Conservation (phyloP, 306 rosid species). For the Medicago ruthenica region DNA sequence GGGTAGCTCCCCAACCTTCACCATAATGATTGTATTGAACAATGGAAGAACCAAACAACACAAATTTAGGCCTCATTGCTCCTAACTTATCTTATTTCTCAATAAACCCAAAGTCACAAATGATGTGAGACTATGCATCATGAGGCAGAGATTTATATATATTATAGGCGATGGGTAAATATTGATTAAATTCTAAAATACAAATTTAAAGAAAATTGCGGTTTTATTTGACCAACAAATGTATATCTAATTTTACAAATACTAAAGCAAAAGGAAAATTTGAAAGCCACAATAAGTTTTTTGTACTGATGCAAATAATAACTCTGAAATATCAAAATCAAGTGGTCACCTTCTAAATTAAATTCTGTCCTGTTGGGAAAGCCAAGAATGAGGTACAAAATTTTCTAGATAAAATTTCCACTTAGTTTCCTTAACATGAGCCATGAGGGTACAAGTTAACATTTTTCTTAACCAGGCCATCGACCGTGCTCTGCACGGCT, state of each 20-base stretch:
- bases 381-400: too few species aligned
- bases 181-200: neutral
- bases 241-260: neutral
- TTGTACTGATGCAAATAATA: too few species aligned
- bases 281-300: neutral
- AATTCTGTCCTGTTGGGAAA: too few species aligned
- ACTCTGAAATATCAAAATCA: neutral
- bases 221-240: neutral
- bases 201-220: neutral
- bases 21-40: slow-evolving; percentile 50
- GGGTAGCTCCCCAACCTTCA: slow-evolving; percentile 78
- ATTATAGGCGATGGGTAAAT: too few species aligned
- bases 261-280: neutral
- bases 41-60: slow-evolving; percentile 86
- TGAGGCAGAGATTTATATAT: slow-evolving; percentile 6
- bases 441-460: too few species aligned
- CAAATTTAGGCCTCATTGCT: slow-evolving; percentile 66
- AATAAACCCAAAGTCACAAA: neutral
- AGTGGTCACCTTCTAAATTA: too few species aligned
- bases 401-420: too few species aligned
- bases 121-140: neutral
- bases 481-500: too few species aligned
- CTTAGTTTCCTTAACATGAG: too few species aligned
- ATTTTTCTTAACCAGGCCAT: too few species aligned
- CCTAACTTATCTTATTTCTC: slow-evolving; percentile 39